Evolutionary conservation across 139 green algal species (phyloP).

Genomic region (Micromonas pusilla): DNA sequence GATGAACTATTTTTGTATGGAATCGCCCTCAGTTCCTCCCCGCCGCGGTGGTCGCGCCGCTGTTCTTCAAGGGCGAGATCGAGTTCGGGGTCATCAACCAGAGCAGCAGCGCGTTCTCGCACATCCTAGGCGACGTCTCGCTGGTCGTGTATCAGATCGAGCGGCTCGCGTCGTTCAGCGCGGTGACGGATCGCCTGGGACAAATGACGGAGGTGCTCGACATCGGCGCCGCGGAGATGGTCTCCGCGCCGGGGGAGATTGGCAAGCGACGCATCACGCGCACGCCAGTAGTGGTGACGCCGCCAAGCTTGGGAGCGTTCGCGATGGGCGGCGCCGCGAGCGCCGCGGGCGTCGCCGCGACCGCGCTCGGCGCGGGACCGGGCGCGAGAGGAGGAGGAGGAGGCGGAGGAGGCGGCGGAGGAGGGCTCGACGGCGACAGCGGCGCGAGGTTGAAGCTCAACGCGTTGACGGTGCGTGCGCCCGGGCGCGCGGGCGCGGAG

Average conservation of each 20-base stretch:
- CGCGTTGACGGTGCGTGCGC: slow-evolving; percentile 61
- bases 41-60: slow-evolving; percentile 90
- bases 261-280: too few relatives aligned
- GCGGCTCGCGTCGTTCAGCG: slow-evolving; percentile 75
- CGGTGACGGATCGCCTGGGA: slow-evolving; percentile 57
- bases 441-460: slow-evolving; percentile 51
- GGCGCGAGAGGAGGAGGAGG: neutral
- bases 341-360: neutral
- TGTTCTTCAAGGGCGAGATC: slow-evolving; percentile 93
- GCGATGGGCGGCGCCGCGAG: too few relatives aligned
- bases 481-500: slow-evolving; percentile 34
- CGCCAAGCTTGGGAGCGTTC: too few relatives aligned
- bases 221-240: neutral
- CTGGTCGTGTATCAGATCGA: slow-evolving; percentile 96
- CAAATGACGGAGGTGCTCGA: slow-evolving; percentile 21
- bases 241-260: neutral
- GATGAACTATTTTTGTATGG: too few relatives aligned
- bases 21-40: slow-evolving; percentile 91
- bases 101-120: slow-evolving; percentile 86
- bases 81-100: slow-evolving; percentile 99
- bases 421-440: neutral
- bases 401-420: too few relatives aligned
- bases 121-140: slow-evolving; percentile 89
- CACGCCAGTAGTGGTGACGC: too few relatives aligned
- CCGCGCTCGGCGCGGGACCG: neutral